A percentile compares a stretch with the other conserved stretches of the same genome.
Conservation (phyloP, 345 rosid species). For the Aquilaria yunnanensis region DNA sequence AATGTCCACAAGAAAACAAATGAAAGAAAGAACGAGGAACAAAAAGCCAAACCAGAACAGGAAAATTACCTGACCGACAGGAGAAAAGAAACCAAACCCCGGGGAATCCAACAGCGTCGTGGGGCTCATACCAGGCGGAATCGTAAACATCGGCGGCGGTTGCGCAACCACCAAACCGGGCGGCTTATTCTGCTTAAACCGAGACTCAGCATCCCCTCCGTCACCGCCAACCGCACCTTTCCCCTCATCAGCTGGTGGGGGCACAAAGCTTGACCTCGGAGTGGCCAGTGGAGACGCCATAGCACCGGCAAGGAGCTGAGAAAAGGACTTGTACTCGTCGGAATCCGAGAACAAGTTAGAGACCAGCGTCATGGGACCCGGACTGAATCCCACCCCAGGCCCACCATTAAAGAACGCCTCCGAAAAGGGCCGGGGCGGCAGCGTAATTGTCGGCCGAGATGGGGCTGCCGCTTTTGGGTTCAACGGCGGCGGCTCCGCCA, state of each 20-base stretch:
- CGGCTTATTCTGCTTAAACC: constrained; percentile 42
- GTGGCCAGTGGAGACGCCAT: constrained; percentile 50
- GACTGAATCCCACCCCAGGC: constrained; percentile 51
- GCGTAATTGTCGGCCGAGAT: constrained; percentile 46
- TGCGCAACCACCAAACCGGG: constrained; percentile 38
- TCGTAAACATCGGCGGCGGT: constrained; percentile 40
- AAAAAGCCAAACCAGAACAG: too few relatives aligned
- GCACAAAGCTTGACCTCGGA: constrained; percentile 7
- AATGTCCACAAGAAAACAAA: too few relatives aligned
- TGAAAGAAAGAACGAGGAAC: too few relatives aligned
- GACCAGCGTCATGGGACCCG: constrained; percentile 88
- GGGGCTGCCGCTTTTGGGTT: constrained; percentile 20
- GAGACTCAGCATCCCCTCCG: constrained; percentile 28
- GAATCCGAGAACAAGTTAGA: constrained; percentile 63
- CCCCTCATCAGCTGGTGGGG: not conserved
- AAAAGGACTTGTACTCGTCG: constrained; percentile 66
- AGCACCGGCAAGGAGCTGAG: constrained; percentile 85
- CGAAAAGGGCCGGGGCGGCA: constrained; percentile 48
- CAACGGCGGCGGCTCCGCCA: constrained; percentile 19
- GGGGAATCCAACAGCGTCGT: constrained; percentile 59
- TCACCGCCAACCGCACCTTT: constrained; percentile 11
- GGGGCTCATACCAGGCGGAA: constrained; percentile 51
- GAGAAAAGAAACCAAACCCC: constrained; percentile 63
- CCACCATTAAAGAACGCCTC: constrained; percentile 37
- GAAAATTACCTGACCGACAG: constrained; percentile 40